Evolutionary conservation across 1,284 basidiomycete genomes (phyloP).

Genomic region (Cutaneotrichosporon sp.): DNA sequence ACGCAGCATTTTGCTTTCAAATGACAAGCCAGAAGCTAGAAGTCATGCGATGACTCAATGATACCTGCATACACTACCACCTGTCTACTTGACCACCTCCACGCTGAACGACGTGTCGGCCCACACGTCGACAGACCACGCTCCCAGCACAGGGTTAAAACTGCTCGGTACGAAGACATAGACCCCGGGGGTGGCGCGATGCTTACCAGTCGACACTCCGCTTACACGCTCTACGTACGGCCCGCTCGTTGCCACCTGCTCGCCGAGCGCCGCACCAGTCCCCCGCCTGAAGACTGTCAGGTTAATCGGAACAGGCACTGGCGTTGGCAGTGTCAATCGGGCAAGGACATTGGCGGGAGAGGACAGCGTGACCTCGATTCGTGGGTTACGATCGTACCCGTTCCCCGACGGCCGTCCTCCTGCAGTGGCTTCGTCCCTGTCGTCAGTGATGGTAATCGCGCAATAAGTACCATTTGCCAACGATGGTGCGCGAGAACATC

Average conservation of each 20-base stretch:
- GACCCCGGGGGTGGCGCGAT: slow-evolving; percentile 56
- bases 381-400: slow-evolving; percentile 63
- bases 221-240: slow-evolving; percentile 67
- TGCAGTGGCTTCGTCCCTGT: slow-evolving; percentile 56
- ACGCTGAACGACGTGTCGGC: slow-evolving; percentile 41
- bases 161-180: slow-evolving; percentile 72
- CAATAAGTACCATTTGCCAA: slow-evolving; percentile 62
- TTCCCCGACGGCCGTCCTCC: slow-evolving; percentile 64
- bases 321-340: slow-evolving; percentile 14
- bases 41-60: too few species aligned
- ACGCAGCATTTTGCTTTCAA: too few species aligned
- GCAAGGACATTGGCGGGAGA: slow-evolving; percentile 57
- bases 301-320: slow-evolving; percentile 37
- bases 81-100: slow-evolving; percentile 8
- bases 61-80: neutral
- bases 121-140: slow-evolving; percentile 61
- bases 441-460: slow-evolving; percentile 1
- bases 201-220: slow-evolving; percentile 61
- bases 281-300: slow-evolving; percentile 44
- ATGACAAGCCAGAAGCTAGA: too few species aligned
- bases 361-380: slow-evolving; percentile 60
- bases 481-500: slow-evolving; percentile 68
- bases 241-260: slow-evolving; percentile 64
- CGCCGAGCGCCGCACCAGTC: slow-evolving; percentile 39
- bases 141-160: slow-evolving; percentile 57